Conservation (phyloP, 1,284 basidiomycete genomes). For the Schizophyllum amplum region DNA sequence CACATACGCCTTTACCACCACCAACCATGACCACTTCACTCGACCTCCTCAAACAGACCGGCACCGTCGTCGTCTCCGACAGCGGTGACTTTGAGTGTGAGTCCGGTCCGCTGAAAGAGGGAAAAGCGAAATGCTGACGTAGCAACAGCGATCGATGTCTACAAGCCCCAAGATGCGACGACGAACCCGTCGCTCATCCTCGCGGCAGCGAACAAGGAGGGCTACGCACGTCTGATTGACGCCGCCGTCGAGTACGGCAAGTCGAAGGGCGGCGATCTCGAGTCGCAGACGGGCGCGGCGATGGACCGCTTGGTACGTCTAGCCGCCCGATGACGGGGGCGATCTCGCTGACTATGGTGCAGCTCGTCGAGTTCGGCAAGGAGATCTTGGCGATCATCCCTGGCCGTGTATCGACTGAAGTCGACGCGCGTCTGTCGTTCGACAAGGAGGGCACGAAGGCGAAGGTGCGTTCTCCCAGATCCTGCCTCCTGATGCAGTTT, state of each 20-base stretch:
- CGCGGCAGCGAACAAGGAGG: conserved; percentile 87
- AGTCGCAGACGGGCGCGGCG: conserved; percentile 69
- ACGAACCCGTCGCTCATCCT: conserved; percentile 94
- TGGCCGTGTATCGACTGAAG: conserved; percentile 98
- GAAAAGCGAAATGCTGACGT: neutral
- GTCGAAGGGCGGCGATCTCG: conserved; percentile 66
- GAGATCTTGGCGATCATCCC: conserved; percentile 96
- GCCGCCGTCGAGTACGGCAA: conserved; percentile 80
- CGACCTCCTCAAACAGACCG: conserved; percentile 82
- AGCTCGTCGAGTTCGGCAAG: conserved; percentile 96
- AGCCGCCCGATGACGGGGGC: conserved; percentile 4
- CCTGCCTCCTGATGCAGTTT: conserved; percentile 9
- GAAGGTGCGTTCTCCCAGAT: conserved; percentile 43
- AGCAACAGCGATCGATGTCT: conserved; percentile 70
- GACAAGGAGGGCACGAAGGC: conserved; percentile 89
- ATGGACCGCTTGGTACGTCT: conserved; percentile 77
- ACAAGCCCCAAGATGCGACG: conserved; percentile 94
- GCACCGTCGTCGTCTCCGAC: conserved; percentile 93
- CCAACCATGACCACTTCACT: conserved; percentile 79
- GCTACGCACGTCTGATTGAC: conserved; percentile 82
- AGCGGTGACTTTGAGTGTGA: conserved; percentile 81
- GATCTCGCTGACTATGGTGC: conserved; percentile 8
- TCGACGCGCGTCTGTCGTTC: conserved; percentile 95
- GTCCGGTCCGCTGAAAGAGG: conserved; percentile 20
- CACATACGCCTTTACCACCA: neutral